Evolutionary conservation across 257 asterid genomes (phyloP), one percentile per base, ranked within the genome.

Genomic region (Petrea volubilis): DNA sequence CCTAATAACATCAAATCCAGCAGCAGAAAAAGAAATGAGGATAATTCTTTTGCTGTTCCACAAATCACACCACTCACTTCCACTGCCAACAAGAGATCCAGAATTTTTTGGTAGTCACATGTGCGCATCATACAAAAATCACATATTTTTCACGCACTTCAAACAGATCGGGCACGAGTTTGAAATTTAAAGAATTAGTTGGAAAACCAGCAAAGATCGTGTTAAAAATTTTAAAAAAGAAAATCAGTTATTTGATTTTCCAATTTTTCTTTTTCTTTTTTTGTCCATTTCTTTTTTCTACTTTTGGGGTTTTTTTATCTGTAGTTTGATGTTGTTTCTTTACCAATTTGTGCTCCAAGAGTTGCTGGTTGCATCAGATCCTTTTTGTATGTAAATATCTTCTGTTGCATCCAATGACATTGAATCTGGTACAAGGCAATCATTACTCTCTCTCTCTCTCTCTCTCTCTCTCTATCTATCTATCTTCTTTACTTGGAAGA

Each of bases 21-120:
- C 74, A 84, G 88, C 68, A 84, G 87, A 70, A 79, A 79, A 52
- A 71, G 85, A 84, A 78, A 59, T 3, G 89, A 85, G 41, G 96
- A 88, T 59, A 81, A 86, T 56, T 84, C 82, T 51, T 85, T 79
- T 74, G 82, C 95, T 18, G 98, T 93, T 72, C 98, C 98, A 64
- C 95, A 90, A 80, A 93, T 88, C 36, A 78, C 68, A 56, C 88
- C 92, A 51, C 43, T 81, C n/a, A n/a, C n/a, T 73, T 75, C 88
- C 8, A 44, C 46, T 71, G 78, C 79, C 59, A 59, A 65, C 46
- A 82, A 83, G 77, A 88, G 82, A 86, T 79, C 90, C 21, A 82
- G 88, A 83, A 73, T 38, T 74, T 67, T 70, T 27, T 81, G 89
- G 82, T 79, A 67, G 77, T 62, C 77, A 66, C n/a, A n/a, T n/a